Evolutionary conservation across 2,329 filamentous ascomycete genomes (phyloP).

Genomic region (Monosporascus cannonballus): DNA sequence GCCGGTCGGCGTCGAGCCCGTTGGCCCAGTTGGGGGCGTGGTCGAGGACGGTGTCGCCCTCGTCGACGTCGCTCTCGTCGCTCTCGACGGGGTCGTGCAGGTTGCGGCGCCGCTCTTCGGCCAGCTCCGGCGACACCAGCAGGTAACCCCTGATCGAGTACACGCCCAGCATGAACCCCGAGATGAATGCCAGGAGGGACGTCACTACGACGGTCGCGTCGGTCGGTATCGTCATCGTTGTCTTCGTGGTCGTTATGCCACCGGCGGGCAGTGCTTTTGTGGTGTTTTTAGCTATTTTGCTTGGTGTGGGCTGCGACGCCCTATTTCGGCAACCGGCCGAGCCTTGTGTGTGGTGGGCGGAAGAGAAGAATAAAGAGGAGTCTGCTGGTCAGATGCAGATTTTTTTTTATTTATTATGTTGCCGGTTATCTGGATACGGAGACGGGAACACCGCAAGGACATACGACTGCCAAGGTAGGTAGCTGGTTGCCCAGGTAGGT

Average conservation of each 20-base stretch:
- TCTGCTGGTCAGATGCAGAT: too few species aligned
- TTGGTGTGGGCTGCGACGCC: background rate
- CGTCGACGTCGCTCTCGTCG: conserved; percentile 63
- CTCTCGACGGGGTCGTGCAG: conserved; percentile 58
- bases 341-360: too few species aligned
- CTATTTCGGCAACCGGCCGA: too few species aligned
- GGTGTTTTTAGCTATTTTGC: background rate
- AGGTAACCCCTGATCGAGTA: conserved; percentile 60
- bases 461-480: too few species aligned
- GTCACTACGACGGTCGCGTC: conserved; percentile 64
- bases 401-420: too few species aligned
- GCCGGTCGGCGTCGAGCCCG: conserved; percentile 50
- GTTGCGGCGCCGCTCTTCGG: conserved; percentile 50
- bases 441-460: too few species aligned
- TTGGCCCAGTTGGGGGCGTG: conserved; percentile 65
- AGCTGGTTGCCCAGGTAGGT: background rate
- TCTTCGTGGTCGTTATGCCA: background rate
- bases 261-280: background rate
- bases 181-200: conserved; percentile 65
- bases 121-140: conserved; percentile 45
- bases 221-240: conserved; percentile 25
- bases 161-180: conserved; percentile 76
- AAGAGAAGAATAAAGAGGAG: too few species aligned
- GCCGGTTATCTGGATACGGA: too few species aligned
- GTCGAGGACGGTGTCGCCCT: conserved; percentile 52